These are phyloP conservation scores for Peniophora sp. DNA, from an alignment of 1,284 basidiomycete genomes.

Conservation along the genomic window DNA sequence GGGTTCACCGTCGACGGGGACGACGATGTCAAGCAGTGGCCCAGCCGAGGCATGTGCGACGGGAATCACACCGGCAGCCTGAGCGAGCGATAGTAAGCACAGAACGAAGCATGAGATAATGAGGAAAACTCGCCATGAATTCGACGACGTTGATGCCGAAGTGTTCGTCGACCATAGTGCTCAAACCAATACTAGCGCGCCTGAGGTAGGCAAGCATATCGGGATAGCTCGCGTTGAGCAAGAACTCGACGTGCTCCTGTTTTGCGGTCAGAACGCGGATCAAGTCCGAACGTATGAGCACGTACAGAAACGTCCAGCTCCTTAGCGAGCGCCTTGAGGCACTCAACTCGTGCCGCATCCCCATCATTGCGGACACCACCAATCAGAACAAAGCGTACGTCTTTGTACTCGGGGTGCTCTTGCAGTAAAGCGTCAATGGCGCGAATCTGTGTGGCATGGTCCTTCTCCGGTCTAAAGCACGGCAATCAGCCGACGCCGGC, in stretches of 20 bases:
- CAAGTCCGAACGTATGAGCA: constrained; percentile 1
- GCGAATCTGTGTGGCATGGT: constrained; percentile 76
- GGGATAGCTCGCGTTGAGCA: constrained; percentile 78
- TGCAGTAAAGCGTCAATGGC: constrained; percentile 61
- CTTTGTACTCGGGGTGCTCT: constrained; percentile 49
- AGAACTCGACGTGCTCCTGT: constrained; percentile 68
- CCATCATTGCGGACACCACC: constrained; percentile 77
- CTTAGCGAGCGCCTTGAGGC: constrained; percentile 49
- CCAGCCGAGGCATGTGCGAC: constrained; percentile 92
- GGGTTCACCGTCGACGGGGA: constrained; percentile 60
- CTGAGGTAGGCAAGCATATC: constrained; percentile 66
- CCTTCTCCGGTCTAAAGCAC: constrained; percentile 80
- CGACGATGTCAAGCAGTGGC: constrained; percentile 86
- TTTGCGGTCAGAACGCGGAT: background rate
- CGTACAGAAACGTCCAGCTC: constrained; percentile 62
- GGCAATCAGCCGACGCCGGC: background rate
- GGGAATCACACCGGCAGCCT: constrained; percentile 93
- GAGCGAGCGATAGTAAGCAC: constrained; percentile 2
- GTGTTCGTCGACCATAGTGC: constrained; percentile 98
- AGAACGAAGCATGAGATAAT: constrained; percentile 4
- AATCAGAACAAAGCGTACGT: constrained; percentile 62
- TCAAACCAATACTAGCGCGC: constrained; percentile 77
- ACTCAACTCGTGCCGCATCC: constrained; percentile 67
- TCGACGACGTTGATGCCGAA: constrained; percentile 99
- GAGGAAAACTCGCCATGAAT: constrained; percentile 69